phyloP scores from a whole-genome alignment of 228 moss, liverwort and hornwort genomes.

The Sphagnum fallax region DNA sequence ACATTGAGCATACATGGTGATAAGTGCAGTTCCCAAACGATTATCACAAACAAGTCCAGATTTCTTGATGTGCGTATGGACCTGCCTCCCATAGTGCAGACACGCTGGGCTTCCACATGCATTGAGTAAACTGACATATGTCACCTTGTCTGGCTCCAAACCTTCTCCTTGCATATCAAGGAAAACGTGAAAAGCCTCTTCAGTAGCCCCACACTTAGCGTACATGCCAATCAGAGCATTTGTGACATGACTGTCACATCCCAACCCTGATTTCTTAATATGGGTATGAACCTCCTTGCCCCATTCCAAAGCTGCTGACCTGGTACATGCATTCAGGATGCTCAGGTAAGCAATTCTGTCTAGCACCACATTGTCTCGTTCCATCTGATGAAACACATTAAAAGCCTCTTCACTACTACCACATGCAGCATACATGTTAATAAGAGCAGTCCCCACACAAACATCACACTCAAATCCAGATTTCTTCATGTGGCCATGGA shows the following conservation, averaged over 20 bases:
- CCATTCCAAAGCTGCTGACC: not conserved
- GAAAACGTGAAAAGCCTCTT: not conserved
- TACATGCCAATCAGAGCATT: not conserved
- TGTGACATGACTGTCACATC: not conserved
- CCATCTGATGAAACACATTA: not conserved
- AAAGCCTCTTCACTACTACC: not conserved
- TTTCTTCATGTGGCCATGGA: not conserved
- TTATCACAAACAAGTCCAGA: not conserved
- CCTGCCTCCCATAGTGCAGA: not conserved
- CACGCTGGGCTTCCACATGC: conserved; percentile 1
- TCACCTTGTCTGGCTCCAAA: conserved; percentile 1
- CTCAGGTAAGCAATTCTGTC: not conserved
- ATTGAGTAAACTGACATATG: conserved; percentile 1
- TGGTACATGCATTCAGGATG: conserved; percentile 3
- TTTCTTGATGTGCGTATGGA: not conserved
- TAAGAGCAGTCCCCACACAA: not conserved
- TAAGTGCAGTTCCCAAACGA: conserved; percentile 3
- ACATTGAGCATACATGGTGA: conserved; percentile 5
- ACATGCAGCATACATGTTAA: conserved; percentile 3
- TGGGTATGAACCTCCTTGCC: conserved; percentile 1
- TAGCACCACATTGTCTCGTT: not conserved
- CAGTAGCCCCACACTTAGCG: not conserved
- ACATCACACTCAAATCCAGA: conserved; percentile 2
- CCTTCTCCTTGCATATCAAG: conserved; percentile 3
- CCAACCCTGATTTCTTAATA: not conserved